Base-by-base conservation (phyloP, 345 rosid species). In the Ceriops zippeliana region DNA sequence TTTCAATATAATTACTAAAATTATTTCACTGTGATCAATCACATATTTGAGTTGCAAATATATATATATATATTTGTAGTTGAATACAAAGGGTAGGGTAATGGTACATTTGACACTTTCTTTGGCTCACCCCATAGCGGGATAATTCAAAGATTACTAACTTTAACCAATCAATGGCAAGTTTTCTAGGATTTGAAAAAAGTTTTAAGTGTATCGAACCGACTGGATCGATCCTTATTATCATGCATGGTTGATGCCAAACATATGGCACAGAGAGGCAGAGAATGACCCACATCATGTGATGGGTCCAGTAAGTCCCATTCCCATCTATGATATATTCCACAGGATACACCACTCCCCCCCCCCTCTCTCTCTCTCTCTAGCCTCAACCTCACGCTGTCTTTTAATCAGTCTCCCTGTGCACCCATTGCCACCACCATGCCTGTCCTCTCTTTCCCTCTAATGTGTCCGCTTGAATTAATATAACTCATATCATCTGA, bases 281-380 rank as follows among this genome's bases (percentile, higher is more conserved):
- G 73, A 64, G 61, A 28, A 56, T 67, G 63, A 35, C 76, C 71
- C 68, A 76, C 70, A 72, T 65, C 60, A 69, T 58, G 70, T 66
- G 83, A 75, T 73, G 83, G 89, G 83, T 76, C 86, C 84, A 68
- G 6, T 76, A 82, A 34, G 9, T 7, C 37, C 76, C 70, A 74
- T 78, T 76, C 80, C 77, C 58, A 35, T 71, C 49, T 61, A 35
- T 72, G 70, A 76, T 71, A 78, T 78, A 71, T 80, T 71, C 51
- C 79, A 53, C 76, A 58, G 47, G 66, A 42, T 62, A 63, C 75
- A 47, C 77, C 74, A 70, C 75, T 72, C 81, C 42, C 26, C 51
- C 16, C 63, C 65, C 75, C 65, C 66, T 28, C 68, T 61, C 56
- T 67, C 69, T 58, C 76, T 59, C 59, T 68, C 73, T 24, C 10